These are phyloP conservation scores for Areca catechu DNA, from an alignment of 176 grass and related monocot species.

Conservation along the genomic window DNA sequence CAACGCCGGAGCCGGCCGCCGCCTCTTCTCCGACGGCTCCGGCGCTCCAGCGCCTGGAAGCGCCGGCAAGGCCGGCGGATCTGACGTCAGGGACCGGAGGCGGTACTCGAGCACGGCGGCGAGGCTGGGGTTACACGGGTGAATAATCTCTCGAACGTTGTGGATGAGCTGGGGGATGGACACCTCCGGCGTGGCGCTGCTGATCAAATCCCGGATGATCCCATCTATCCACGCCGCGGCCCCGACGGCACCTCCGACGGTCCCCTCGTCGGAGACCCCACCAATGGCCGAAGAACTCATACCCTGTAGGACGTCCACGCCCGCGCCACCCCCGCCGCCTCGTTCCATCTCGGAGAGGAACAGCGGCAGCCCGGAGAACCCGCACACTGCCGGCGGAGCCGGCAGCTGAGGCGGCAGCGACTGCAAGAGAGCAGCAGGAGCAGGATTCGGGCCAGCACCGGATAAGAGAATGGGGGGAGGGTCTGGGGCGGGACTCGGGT, in stretches of 20 bases:
- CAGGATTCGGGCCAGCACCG: neutral
- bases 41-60: neutral
- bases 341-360: constrained; percentile 28
- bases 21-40: constrained; percentile 19
- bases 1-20: constrained; percentile 12
- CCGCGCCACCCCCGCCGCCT: constrained; percentile 19
- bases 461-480: constrained; percentile 16
- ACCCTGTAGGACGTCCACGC: neutral
- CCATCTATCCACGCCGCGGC: constrained; percentile 68
- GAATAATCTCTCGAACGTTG: constrained; percentile 92
- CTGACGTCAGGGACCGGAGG: constrained; percentile 56
- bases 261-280: neutral
- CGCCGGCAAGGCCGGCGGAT: neutral
- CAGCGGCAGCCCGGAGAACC: constrained; percentile 37
- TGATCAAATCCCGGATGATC: constrained; percentile 82
- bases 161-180: constrained; percentile 87
- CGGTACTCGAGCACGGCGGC: constrained; percentile 80
- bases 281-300: neutral
- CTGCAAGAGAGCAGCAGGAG: constrained; percentile 5
- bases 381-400: constrained; percentile 36
- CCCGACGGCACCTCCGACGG: constrained; percentile 10
- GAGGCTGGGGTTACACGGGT: constrained; percentile 74
- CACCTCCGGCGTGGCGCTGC: constrained; percentile 41
- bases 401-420: constrained; percentile 32
- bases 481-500: constrained; percentile 7